Evolutionary conservation across 192 early-diverging fungal species (phyloP).

Genomic region (Podila epigama): DNA sequence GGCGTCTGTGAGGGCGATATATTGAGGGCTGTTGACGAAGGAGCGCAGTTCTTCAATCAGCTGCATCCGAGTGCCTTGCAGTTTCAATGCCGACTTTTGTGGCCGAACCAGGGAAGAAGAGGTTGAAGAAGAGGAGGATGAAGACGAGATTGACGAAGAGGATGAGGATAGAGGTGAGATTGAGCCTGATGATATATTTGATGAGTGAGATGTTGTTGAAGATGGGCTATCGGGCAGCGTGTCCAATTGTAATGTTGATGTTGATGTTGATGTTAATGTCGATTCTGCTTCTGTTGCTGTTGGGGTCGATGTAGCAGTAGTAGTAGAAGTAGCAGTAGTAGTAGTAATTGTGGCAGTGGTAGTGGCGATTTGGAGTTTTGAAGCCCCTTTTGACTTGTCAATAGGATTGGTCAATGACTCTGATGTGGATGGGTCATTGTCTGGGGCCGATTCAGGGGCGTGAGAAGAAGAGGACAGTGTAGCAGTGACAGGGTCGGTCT

Average conservation of each 20-base stretch:
- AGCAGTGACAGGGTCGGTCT: too few relatives aligned
- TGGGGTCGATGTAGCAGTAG: neutral
- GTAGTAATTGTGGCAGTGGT: neutral
- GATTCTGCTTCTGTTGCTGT: neutral
- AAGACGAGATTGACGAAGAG: too few relatives aligned
- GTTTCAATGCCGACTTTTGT: slow-evolving; percentile 31
- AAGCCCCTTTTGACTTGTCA: neutral
- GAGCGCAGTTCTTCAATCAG: slow-evolving; percentile 31
- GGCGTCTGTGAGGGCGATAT: slow-evolving; percentile 5
- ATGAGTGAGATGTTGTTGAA: neutral
- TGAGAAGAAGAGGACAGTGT: neutral
- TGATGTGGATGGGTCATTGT: neutral
- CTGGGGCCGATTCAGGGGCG: neutral
- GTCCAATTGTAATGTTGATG: too few relatives aligned
- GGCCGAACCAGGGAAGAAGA: neutral
- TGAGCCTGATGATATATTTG: too few relatives aligned
- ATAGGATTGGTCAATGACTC: neutral
- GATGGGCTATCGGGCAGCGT: neutral
- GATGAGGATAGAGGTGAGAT: neutral
- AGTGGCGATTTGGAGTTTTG: neutral
- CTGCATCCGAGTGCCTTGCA: slow-evolving; percentile 13
- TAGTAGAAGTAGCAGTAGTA: neutral
- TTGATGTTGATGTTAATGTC: slow-evolving; percentile 2
- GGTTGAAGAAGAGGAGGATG: neutral
- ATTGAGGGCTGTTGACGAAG: slow-evolving; percentile 18